A percentile compares a stretch with the other conserved stretches of the same genome.
phyloP scores from a whole-genome alignment of 768 basidiomycete genomes.

The Dentipellis sp. region DNA sequence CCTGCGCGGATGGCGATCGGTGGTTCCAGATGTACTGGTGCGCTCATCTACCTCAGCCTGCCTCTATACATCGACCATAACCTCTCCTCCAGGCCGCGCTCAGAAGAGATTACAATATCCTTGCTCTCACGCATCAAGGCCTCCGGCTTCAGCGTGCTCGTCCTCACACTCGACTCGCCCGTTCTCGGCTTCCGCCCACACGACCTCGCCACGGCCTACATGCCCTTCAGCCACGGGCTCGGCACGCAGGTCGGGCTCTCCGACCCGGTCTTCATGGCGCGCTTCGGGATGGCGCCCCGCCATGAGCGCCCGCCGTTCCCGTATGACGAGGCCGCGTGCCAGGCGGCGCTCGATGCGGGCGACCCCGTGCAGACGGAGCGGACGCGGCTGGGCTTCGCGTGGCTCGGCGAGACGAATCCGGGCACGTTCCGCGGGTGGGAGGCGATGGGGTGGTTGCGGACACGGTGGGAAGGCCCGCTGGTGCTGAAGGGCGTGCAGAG shows the following conservation, averaged over 20 bases:
- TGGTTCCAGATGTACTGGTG: slow-evolving; percentile 85
- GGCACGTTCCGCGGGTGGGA: slow-evolving; percentile 63
- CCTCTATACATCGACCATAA: neutral
- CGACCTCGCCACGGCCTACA: slow-evolving; percentile 54
- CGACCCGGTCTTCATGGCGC: slow-evolving; percentile 73
- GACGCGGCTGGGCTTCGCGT: slow-evolving; percentile 45
- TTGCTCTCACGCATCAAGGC: slow-evolving; percentile 57
- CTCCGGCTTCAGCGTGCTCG: slow-evolving; percentile 57
- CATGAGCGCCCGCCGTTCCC: slow-evolving; percentile 42
- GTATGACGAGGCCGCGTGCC: slow-evolving; percentile 43
- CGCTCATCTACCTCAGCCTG: slow-evolving; percentile 4
- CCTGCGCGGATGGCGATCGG: slow-evolving; percentile 54
- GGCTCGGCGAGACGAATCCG: slow-evolving; percentile 55
- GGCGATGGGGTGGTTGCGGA: slow-evolving; percentile 54
- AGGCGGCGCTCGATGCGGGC: slow-evolving; percentile 29
- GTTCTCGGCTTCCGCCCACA: slow-evolving; percentile 68
- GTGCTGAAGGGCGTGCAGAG: slow-evolving; percentile 72
- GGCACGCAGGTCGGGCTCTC: slow-evolving; percentile 60
- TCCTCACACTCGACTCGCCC: slow-evolving; percentile 71
- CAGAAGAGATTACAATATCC: slow-evolving; percentile 52
- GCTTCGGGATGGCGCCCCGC: slow-evolving; percentile 36
- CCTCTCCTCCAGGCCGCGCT: slow-evolving; percentile 40
- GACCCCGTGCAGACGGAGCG: slow-evolving; percentile 34
- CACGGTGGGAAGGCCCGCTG: slow-evolving; percentile 72
- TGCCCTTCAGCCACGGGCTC: slow-evolving; percentile 61